Evolutionary conservation across 163 green algal species (phyloP), one percentile per base, ranked within the genome.

Genomic region (Chloromonas sp.): DNA sequence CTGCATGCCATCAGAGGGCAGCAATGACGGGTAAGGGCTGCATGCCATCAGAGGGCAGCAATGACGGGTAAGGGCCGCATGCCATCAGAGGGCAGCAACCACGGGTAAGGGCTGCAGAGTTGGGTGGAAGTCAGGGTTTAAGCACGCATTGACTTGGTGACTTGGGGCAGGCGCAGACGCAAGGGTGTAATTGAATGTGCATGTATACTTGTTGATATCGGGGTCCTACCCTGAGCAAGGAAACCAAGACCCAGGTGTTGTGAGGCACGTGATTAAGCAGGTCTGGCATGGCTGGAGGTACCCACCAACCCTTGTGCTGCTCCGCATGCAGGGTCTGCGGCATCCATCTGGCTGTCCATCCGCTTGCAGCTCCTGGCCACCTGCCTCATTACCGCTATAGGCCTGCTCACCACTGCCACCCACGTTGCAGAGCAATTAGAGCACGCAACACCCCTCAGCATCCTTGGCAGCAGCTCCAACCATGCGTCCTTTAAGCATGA

Each of bases 351-450:
- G 87, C 84, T 91, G 70, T 84, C 83, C 60, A 82, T 91, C 61
- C 82, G 88, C 59, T 84, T 91, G 79, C 85, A 91, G 81, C 84
- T 87, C 1, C 82, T 91, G 71, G 85, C 88, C 1, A 78, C 83
- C 5, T 81, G 60, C 58, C 61, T 88, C 0, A 87, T 96, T 71
- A 92, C 91, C 3, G 87, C 84, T 2, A 90, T 92, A 0, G 89
- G 91, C 0, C 78, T 95, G 36, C 86, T 97, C 36, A 91, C 93
- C 58, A 91, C 96, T 85, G 88, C 88, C 1, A 84, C 15, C 2
- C 85, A 85, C 71, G 3, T 80, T 74, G 71, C 60, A 58, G 14
- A 78, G 81, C 81, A 71, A 36, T 57, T 84, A 74, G 3, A 84
- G 13, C 80, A 36, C 8, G 60, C n/a, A 82, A 14, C 36, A 36